Base-by-base conservation (phyloP, 1,139 yeast genomes). In the Geotrichum reessii region DNA sequence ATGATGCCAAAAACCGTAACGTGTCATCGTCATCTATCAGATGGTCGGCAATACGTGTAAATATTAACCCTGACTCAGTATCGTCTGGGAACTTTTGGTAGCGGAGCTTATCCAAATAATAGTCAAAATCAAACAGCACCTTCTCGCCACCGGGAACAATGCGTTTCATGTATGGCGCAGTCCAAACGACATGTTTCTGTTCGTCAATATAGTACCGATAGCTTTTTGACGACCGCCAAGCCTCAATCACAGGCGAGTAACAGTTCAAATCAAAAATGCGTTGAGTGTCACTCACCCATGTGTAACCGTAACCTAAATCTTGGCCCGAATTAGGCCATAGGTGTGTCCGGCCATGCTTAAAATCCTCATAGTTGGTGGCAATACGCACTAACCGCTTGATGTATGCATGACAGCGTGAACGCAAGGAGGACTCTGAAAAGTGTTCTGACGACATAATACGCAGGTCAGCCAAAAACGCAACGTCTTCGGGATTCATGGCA, bases 271-370 rank as follows among this genome's bases (percentile, higher is more conserved):
- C 74, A 17, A 60, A 57, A 28, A 53, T 57, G 37, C 63, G 63
- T 33, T 68, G 69, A 3, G 62, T 58, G 14, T 69, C 72, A 25
- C 63, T 64, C 14, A 66, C 61, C 74, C 74, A 72, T 4, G 69
- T 69, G 56, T 69, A 70, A 3, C 75, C 75, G 56, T 66, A 66
- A n/a, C 73, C 74, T 14, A 69, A 69, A n/a, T 66, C 63, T 31
- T 62, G 66, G 31, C 59, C 58, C 55, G 64, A 65, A 37, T 56
- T 54, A 4, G 67, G 52, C 71, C 73, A 68, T 50, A 71, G 61
- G 33, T 62, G 63, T 4, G 73, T 67, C 14, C 64, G 60, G 22
- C 71, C 70, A 59, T 67, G 66, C 40, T 65, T 64, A 58, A 59
- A 55, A 37, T 70, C 69, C 52, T 73, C 75, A 58, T 70, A 70